Base-by-base conservation (phyloP, 352 stramenopile species). In the Aphanomyces astaci region DNA sequence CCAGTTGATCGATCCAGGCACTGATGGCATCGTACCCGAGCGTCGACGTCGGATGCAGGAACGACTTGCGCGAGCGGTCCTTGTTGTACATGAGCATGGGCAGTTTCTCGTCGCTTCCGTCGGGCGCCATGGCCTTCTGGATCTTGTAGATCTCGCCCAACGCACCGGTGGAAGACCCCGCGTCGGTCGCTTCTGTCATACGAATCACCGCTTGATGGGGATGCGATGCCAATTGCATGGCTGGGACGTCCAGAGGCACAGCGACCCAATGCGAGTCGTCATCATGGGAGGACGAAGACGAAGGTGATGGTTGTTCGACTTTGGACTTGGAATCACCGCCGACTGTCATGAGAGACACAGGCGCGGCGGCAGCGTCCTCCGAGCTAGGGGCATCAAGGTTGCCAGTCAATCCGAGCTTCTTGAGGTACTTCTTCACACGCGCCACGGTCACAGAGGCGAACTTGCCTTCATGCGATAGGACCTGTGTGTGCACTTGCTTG, bases 11-110 rank as follows among this genome's bases (percentile, higher is more conserved):
- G 65, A 94, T 82, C 62, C 87, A 64, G 48, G 75, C 73, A 71
- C 87, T 78, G 69, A 92, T 81, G 0, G 82, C 80, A 30, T 82
- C 60, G 71, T 92, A 94, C 45, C 84, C 84, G 0, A 82, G 81
- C 15, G 24, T 52, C 55, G 85, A 92, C 64, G 90, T 84, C 27
- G 84, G 80, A 71, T 95, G 86, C 71, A 95, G 56, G 54, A 95
- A 95, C 46, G 86, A 93, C 79, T 93, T 95, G 63, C 86, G 84
- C 52, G 82, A 79, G 43, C 86, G 83, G 52, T 81, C 75, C 76
- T 93, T 95, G 76, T 95, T 95, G 76, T 95, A 95, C 59, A 95
- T 84, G 49, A 95, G 79, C 86, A 95, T 95, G 25, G 86, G 84
- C 66, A 89, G 75, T 25, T 84, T 82, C 48, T 78, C 66, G 3